These are phyloP conservation scores for Scenedesmus sp. DNA, from an alignment of 163 green algal genomes.

Conservation along the genomic window DNA sequence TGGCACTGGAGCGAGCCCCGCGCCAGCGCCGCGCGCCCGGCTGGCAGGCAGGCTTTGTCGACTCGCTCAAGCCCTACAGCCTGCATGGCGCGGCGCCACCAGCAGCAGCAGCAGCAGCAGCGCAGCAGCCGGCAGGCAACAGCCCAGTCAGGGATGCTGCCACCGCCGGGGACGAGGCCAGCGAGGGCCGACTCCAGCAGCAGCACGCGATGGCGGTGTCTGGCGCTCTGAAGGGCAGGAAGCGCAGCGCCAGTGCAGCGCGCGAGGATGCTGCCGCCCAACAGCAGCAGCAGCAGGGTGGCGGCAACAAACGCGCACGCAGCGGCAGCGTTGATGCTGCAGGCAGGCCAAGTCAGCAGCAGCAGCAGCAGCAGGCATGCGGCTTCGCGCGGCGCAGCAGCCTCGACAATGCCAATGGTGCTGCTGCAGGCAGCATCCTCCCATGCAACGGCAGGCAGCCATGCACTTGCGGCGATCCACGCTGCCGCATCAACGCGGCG, in stretches of 20 bases:
- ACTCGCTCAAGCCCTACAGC: conserved; percentile 34
- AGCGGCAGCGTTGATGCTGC: background rate
- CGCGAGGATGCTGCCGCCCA: background rate
- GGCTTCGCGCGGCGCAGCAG: background rate
- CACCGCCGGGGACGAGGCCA: background rate
- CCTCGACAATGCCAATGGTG: too few relatives aligned
- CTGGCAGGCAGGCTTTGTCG: conserved; percentile 43
- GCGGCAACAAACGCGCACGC: background rate
- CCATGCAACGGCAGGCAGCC: background rate
- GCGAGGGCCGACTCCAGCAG: background rate
- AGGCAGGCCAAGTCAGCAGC: background rate
- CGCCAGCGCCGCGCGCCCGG: conserved; percentile 47
- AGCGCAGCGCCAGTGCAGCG: background rate
- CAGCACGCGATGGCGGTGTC: background rate
- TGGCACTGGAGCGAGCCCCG: conserved; percentile 51
- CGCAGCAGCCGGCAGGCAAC: background rate
- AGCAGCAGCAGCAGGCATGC: conserved; percentile 8
- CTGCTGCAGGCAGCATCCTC: background rate
- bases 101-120: background rate
- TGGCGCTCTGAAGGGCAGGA: background rate
- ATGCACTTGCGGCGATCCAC: conserved; percentile 5
- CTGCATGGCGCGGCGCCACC: background rate
- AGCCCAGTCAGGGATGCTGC: background rate
- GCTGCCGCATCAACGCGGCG: background rate
- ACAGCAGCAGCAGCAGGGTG: background rate